Conservation (phyloP, 148 eudicot species). For the Chenopodium suecicum region DNA sequence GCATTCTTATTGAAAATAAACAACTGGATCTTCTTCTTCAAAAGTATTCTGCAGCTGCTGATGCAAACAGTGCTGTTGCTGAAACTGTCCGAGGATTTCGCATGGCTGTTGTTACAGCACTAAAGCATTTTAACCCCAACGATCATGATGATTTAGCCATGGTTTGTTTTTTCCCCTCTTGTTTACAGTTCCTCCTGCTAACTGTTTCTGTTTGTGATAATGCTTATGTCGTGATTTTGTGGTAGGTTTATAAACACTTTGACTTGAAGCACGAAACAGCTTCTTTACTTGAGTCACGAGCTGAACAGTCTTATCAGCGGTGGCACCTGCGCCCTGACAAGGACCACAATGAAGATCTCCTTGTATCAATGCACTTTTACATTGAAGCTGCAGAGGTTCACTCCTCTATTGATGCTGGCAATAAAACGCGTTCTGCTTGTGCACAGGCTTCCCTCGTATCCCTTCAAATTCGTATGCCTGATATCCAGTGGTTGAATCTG, state of each 20-base stretch:
- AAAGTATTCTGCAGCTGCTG: constrained; percentile 91
- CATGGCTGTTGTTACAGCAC: constrained; percentile 93
- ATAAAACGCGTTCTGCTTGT: constrained; percentile 74
- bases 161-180: constrained; percentile 47
- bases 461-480: constrained; percentile 98
- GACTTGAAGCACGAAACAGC: constrained; percentile 97
- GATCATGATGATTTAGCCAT: constrained; percentile 93
- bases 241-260: constrained; percentile 91
- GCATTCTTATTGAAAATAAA: constrained; percentile 89
- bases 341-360: constrained; percentile 91
- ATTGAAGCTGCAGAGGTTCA: constrained; percentile 96
- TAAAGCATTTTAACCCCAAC: constrained; percentile 80
- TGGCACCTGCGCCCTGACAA: constrained; percentile 76
- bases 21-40: constrained; percentile 95
- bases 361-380: constrained; percentile 83
- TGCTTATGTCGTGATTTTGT: neutral
- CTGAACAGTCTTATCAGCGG: constrained; percentile 63
- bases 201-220: constrained; percentile 7
- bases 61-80: constrained; percentile 70
- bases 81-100: constrained; percentile 91
- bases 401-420: constrained; percentile 95
- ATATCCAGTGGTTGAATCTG: constrained; percentile 73
- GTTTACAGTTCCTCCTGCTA: neutral
- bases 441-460: constrained; percentile 93
- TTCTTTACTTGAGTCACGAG: constrained; percentile 75